These are phyloP conservation scores for apple (Malus domestica) DNA, from an alignment of 306 rosid species.

Conservation along the genomic window ASM211411v1 NC_041793.1:26984501-26985000, in stretches of 20 bases:
- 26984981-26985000: not conserved
- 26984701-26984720: conserved; percentile 8
- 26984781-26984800: not conserved
- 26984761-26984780: not conserved
- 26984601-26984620: not conserved
- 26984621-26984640: conserved; percentile 28
- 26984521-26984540: not conserved
- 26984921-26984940: not conserved
- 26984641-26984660: not conserved
- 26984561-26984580: not conserved
- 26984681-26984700: not conserved
- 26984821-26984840: not conserved
- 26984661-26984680: not conserved
- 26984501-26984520: not conserved
- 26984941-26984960: not conserved
- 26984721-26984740: not conserved
- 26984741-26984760: not conserved
- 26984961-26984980: not conserved
- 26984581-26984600: not conserved
- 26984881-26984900: not conserved
- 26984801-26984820: not conserved
- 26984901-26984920: not conserved
- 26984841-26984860: not conserved
- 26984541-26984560: not conserved
- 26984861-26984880: not conserved